These are phyloP conservation scores for Thermomucor indicae-seudaticae DNA, from an alignment of 371 early-diverging fungal genomes.

Conservation along the genomic window DNA sequence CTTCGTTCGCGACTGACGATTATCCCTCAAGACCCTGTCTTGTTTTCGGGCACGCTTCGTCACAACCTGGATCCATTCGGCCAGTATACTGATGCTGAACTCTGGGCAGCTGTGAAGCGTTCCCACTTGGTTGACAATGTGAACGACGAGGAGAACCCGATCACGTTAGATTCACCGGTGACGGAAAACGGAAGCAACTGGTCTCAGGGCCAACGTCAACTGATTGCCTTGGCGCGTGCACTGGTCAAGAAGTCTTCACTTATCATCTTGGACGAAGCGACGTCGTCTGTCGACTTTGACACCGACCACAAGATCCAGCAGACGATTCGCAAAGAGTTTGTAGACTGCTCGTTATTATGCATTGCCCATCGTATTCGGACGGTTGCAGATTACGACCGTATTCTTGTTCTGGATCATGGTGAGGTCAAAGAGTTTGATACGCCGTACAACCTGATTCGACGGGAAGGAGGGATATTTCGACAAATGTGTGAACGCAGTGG, in stretches of 20 bases:
- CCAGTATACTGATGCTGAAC: conserved; percentile 59
- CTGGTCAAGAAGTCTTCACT: conserved; percentile 68
- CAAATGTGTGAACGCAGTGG: conserved; percentile 69
- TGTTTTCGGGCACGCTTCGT: conserved; percentile 77
- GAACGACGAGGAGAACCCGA: conserved; percentile 28
- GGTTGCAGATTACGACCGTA: conserved; percentile 87
- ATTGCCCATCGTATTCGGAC: conserved; percentile 84
- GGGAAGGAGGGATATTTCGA: conserved; percentile 51
- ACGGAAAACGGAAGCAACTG: conserved; percentile 75
- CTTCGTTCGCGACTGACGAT: conserved; percentile 61
- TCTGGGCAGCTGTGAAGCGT: conserved; percentile 73
- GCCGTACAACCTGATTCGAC: conserved; percentile 53
- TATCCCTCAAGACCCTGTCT: conserved; percentile 72
- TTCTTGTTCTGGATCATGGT: conserved; percentile 83
- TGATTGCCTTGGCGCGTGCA: conserved; percentile 85
- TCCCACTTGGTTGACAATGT: conserved; percentile 55
- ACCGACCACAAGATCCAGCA: conserved; percentile 76
- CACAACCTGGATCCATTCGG: conserved; percentile 77
- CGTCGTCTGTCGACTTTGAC: conserved; percentile 73
- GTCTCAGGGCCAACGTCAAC: conserved; percentile 86
- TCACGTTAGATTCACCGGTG: conserved; percentile 58
- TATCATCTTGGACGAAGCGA: conserved; percentile 88
- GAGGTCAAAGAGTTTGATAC: conserved; percentile 73
- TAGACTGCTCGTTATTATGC: conserved; percentile 61
- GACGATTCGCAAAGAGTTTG: conserved; percentile 74